Conservation (phyloP, 108 stramenopile species). For the Fistulifera solaris region DNA sequence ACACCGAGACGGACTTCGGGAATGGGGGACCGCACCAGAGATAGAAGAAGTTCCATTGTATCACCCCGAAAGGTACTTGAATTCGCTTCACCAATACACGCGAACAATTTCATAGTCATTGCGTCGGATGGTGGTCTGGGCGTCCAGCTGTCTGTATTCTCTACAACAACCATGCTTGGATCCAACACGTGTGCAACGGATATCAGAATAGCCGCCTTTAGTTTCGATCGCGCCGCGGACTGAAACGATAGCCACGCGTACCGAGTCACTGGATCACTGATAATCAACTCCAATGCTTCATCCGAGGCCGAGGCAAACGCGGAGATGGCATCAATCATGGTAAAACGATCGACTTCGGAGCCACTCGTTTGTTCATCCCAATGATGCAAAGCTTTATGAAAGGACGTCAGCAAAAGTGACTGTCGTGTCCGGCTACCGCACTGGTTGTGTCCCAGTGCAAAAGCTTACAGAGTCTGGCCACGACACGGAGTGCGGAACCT, state of each 20-base stretch:
- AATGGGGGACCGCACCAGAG: slow-evolving; percentile 8
- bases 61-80: slow-evolving; percentile 1
- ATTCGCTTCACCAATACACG: not conserved
- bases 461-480: slow-evolving; percentile 10
- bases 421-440: not conserved
- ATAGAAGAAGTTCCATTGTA: slow-evolving; percentile 13
- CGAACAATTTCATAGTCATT: not conserved
- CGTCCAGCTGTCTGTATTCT: slow-evolving; percentile 3
- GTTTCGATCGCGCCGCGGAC: slow-evolving; percentile 18
- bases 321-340: slow-evolving; percentile 23
- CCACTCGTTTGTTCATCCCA: slow-evolving; percentile 5
- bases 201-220: slow-evolving; percentile 15
- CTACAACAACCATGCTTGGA: slow-evolving; percentile 6
- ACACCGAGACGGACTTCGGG: slow-evolving; percentile 14
- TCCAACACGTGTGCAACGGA: slow-evolving; percentile 21
- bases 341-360: slow-evolving; percentile 20
- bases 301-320: slow-evolving; percentile 20
- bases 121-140: slow-evolving; percentile 3
- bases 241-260: slow-evolving; percentile 17
- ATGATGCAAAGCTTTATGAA: slow-evolving; percentile 16
- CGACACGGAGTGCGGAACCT: slow-evolving; percentile 20
- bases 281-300: slow-evolving; percentile 12
- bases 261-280: slow-evolving; percentile 12
- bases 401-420: slow-evolving; percentile 6
- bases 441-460: slow-evolving; percentile 1